Conservation (phyloP, 768 basidiomycete species). For the Omphalotus guepiniiformis region DNA sequence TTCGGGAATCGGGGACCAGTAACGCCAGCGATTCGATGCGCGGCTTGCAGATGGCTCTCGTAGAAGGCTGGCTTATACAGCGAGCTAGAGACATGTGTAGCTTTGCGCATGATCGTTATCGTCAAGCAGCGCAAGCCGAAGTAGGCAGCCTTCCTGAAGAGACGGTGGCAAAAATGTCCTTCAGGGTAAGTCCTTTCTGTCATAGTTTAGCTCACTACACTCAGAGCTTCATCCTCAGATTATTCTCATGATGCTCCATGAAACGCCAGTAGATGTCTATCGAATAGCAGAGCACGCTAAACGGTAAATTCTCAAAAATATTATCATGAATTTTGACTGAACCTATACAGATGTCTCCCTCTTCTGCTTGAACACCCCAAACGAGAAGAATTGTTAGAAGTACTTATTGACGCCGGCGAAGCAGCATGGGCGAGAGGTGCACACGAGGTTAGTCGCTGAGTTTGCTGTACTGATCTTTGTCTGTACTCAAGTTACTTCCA, state of each 20-base stretch:
- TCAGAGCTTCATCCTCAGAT: slow-evolving; percentile 46
- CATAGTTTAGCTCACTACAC: no score
- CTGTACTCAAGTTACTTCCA: slow-evolving; percentile 18
- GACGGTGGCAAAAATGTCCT: slow-evolving; percentile 60
- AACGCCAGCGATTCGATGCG: slow-evolving; percentile 57
- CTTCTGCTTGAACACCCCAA: slow-evolving; percentile 58
- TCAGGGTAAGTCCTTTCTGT: slow-evolving; percentile 58
- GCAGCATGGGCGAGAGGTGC: slow-evolving; percentile 70
- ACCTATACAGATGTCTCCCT: slow-evolving; percentile 47
- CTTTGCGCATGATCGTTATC: slow-evolving; percentile 71
- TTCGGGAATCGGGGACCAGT: slow-evolving; percentile 38
- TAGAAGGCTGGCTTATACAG: slow-evolving; percentile 73
- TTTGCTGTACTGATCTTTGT: background rate
- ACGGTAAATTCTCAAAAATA: slow-evolving; percentile 31
- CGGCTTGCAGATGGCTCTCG: slow-evolving; percentile 60
- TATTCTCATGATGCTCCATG: slow-evolving; percentile 66
- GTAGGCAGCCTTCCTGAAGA: slow-evolving; percentile 45
- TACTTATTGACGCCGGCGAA: slow-evolving; percentile 65
- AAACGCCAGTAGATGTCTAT: slow-evolving; percentile 57
- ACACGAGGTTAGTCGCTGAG: slow-evolving; percentile 49
- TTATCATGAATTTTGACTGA: slow-evolving; percentile 1
- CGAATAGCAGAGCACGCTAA: slow-evolving; percentile 69
- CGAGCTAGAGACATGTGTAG: slow-evolving; percentile 73
- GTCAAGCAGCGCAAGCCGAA: slow-evolving; percentile 66
- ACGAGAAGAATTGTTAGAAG: slow-evolving; percentile 55